Evolutionary conservation across 2,329 filamentous ascomycete genomes (phyloP).

Genomic region (Pseudocercospora macadamiae): DNA sequence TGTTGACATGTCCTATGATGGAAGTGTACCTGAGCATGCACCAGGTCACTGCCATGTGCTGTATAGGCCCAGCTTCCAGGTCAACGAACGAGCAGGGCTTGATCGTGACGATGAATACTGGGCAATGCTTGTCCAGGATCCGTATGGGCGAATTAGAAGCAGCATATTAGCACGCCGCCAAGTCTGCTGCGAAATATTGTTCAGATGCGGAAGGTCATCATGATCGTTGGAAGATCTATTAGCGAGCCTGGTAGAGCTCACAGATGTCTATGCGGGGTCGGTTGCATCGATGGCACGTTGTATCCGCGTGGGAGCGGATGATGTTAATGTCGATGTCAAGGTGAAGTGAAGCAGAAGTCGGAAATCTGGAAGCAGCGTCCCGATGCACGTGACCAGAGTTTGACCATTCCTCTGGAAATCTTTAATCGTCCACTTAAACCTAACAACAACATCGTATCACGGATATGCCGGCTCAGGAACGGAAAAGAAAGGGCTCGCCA

Average conservation of each 20-base stretch:
- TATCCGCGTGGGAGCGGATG: not conserved
- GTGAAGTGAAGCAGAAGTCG: not conserved
- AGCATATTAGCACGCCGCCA: slow-evolving; percentile 15
- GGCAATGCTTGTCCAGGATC: slow-evolving; percentile 17
- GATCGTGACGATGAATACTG: slow-evolving; percentile 5
- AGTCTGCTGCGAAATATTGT: slow-evolving; percentile 1
- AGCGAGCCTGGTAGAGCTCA: not conserved
- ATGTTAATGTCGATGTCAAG: not conserved
- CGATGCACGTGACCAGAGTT: not conserved
- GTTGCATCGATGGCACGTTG: not conserved
- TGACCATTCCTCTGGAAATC: not conserved
- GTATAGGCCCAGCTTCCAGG: too few species aligned
- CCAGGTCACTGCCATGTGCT: slow-evolving; percentile 10
- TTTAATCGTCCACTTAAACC: not conserved
- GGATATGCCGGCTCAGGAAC: slow-evolving; percentile 30
- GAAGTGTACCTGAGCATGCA: slow-evolving; percentile 15
- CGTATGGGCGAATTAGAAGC: slow-evolving; percentile 2
- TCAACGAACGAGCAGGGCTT: too few species aligned
- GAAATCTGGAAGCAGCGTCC: not conserved
- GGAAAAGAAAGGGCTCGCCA: slow-evolving; percentile 43
- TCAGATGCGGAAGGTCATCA: slow-evolving; percentile 2
- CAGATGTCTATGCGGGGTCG: not conserved
- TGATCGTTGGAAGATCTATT: not conserved
- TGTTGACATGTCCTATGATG: slow-evolving; percentile 10
- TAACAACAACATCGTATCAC: too few species aligned